Evolutionary conservation across 2,329 filamentous ascomycete genomes (phyloP).

Genomic region (Coniosporium uncinatum): DNA sequence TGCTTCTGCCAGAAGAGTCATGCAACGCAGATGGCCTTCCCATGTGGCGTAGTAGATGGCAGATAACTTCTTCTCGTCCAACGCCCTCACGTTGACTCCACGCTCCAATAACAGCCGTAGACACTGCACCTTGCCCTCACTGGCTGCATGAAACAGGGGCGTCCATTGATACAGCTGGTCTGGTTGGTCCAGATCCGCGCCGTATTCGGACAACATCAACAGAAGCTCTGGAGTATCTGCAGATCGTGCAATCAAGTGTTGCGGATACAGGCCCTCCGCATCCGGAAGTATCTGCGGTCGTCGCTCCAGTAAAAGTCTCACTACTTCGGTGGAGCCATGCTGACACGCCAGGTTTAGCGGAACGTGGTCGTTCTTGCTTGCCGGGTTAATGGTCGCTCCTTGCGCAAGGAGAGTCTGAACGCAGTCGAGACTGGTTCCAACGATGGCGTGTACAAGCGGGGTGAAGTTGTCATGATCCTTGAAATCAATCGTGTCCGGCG

Average conservation of each 20-base stretch:
- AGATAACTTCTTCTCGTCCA: slow-evolving; percentile 89
- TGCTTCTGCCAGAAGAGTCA: slow-evolving; percentile 61
- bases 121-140: slow-evolving; percentile 90
- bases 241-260: slow-evolving; percentile 90
- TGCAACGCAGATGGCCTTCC: slow-evolving; percentile 95
- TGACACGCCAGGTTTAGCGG: slow-evolving; percentile 94
- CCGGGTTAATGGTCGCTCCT: slow-evolving; percentile 80
- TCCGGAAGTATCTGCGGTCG: slow-evolving; percentile 84
- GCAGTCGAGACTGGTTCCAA: slow-evolving; percentile 77
- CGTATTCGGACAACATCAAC: slow-evolving; percentile 75
- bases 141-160: slow-evolving; percentile 91
- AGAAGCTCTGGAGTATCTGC: slow-evolving; percentile 77
- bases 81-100: slow-evolving; percentile 70
- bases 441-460: slow-evolving; percentile 90
- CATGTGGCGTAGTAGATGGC: slow-evolving; percentile 99
- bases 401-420: slow-evolving; percentile 70
- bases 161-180: slow-evolving; percentile 99
- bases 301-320: slow-evolving; percentile 76
- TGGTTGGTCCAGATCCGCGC: slow-evolving; percentile 80
- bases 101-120: slow-evolving; percentile 75
- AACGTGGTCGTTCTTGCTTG: slow-evolving; percentile 85
- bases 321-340: slow-evolving; percentile 80
- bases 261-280: slow-evolving; percentile 94
- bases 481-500: slow-evolving; percentile 72
- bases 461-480: slow-evolving; percentile 98